These are phyloP conservation scores for Pisolithus microcarpus DNA, from an alignment of 768 basidiomycete genomes.

Conservation along the genomic window DNA sequence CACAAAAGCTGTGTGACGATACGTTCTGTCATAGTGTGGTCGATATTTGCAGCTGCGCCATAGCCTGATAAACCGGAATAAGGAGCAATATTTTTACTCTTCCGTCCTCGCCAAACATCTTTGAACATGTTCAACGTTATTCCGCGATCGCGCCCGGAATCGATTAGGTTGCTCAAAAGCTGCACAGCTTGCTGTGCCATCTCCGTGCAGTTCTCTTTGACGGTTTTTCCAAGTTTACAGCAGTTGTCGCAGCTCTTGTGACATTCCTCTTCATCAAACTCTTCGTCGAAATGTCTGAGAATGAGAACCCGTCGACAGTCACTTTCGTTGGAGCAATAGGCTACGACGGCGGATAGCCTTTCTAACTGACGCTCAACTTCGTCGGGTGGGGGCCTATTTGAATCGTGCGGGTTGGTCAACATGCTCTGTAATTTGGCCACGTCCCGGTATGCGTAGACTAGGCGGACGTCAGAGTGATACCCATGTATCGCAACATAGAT, in stretches of 20 bases:
- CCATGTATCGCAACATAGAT: constrained; percentile 4
- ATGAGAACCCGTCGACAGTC: constrained; percentile 85
- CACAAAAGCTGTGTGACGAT: constrained; percentile 52
- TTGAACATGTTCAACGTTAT: constrained; percentile 57
- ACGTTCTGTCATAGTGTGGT: constrained; percentile 53
- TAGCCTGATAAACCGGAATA: constrained; percentile 43
- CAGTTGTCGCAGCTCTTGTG: constrained; percentile 81
- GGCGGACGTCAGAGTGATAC: background rate
- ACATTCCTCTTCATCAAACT: constrained; percentile 64
- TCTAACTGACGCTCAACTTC: constrained; percentile 63
- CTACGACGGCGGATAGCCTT: constrained; percentile 61
- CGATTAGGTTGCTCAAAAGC: constrained; percentile 44
- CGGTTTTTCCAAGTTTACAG: constrained; percentile 37
- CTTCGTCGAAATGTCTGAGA: constrained; percentile 84
- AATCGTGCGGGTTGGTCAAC: constrained; percentile 45
- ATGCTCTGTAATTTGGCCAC: constrained; percentile 46
- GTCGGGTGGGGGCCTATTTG: constrained; percentile 35
- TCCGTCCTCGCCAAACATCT: constrained; percentile 61
- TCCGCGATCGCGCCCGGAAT: constrained; percentile 33
- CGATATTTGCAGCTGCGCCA: constrained; percentile 47
- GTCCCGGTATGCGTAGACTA: constrained; percentile 66
- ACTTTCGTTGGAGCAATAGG: constrained; percentile 72
- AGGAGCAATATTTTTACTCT: constrained; percentile 34
- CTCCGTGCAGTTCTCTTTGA: constrained; percentile 53
- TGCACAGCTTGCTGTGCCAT: constrained; percentile 49